phyloP scores from a whole-genome alignment of 2,329 filamentous ascomycete species.

The Fusarium sp. region DNA sequence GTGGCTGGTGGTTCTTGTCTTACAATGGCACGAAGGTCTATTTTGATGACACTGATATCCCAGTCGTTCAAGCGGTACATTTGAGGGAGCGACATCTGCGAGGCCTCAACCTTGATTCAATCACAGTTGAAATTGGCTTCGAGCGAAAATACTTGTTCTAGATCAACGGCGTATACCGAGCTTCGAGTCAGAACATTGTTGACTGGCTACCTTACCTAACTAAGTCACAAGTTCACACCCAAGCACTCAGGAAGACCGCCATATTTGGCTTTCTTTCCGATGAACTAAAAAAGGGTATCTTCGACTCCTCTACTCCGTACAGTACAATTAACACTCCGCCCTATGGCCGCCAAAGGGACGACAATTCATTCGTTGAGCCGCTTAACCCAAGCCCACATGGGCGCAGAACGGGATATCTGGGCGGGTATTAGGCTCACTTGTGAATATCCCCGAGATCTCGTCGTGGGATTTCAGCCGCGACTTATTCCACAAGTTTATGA shows the following conservation, averaged over 20 bases:
- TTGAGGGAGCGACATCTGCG: slow-evolving; percentile 8
- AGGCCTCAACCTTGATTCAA: background rate
- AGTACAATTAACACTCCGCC: slow-evolving; percentile 1
- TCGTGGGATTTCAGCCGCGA: background rate
- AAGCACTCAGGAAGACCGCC: background rate
- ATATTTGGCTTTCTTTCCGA: slow-evolving; percentile 7
- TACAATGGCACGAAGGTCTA: background rate
- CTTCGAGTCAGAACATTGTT: background rate
- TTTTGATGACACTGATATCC: slow-evolving; percentile 15
- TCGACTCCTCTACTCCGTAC: background rate
- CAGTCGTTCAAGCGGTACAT: background rate
- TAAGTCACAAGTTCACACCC: background rate
- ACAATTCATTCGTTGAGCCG: background rate
- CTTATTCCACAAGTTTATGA: background rate
- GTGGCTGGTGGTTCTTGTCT: background rate
- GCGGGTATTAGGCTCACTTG: background rate
- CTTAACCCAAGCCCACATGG: slow-evolving; percentile 2
- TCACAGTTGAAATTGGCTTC: background rate
- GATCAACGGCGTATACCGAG: background rate
- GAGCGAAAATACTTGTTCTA: background rate
- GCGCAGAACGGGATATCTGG: background rate
- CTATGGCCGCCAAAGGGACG: background rate
- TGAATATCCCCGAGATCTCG: background rate
- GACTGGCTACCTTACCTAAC: background rate
- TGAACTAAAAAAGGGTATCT: slow-evolving; percentile 6